Evolutionary conservation across 2,329 filamentous ascomycete genomes (phyloP).

Genomic region (Tolypocladium endophyticum): DNA sequence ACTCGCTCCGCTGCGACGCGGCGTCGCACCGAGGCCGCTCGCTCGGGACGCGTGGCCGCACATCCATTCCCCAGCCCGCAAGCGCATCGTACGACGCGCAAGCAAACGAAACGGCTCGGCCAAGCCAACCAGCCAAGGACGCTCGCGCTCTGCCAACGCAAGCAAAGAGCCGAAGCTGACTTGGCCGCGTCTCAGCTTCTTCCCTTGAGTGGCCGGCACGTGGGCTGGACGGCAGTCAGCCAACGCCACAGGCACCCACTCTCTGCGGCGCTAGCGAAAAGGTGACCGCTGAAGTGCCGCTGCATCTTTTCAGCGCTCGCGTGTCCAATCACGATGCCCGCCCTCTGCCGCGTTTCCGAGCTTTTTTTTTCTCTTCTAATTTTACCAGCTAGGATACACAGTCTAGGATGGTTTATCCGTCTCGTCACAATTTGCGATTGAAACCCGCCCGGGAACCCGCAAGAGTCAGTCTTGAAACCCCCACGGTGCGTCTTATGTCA

Average conservation of each 20-base stretch:
- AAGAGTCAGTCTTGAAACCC: neutral
- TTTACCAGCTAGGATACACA: neutral
- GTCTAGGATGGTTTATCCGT: neutral
- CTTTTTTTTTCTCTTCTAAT: neutral
- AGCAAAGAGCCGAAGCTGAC: neutral
- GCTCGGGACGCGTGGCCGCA: neutral
- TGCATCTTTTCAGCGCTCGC: neutral
- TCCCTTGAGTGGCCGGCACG: neutral
- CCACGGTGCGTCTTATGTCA: neutral
- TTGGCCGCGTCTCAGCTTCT: neutral
- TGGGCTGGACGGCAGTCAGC: neutral
- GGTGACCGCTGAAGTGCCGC: neutral
- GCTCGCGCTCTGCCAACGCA: neutral
- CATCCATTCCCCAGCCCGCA: neutral
- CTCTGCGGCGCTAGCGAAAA: neutral
- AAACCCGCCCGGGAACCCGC: neutral
- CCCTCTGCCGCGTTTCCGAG: neutral
- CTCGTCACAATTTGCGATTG: neutral
- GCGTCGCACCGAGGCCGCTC: neutral
- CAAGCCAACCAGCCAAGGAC: neutral
- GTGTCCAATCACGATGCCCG: neutral
- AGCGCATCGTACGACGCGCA: neutral
- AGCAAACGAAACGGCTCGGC: neutral
- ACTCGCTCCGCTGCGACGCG: neutral
- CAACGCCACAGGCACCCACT: neutral